Percentiles rank a stretch among this genome's conserved stretches.
These are phyloP conservation scores for Suillus hirtellus DNA, from an alignment of 768 basidiomycete species.

Conservation along the genomic window DNA sequence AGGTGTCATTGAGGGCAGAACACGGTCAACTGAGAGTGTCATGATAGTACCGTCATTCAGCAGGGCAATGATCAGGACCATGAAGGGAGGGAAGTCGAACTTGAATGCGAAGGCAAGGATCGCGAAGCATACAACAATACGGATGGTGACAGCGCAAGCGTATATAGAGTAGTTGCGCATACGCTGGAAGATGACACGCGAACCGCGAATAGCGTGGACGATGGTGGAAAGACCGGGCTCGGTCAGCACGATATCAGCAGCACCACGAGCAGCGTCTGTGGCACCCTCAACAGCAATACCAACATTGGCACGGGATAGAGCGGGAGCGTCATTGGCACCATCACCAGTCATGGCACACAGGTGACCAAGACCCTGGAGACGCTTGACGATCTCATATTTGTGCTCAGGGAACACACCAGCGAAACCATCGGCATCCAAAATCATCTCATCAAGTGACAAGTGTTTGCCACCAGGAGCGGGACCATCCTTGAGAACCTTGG, in stretches of 20 bases:
- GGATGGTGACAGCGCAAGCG: slow-evolving; percentile 94
- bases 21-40: slow-evolving; percentile 95
- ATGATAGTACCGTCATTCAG: slow-evolving; percentile 99
- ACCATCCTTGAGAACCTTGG: slow-evolving; percentile 98
- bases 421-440: slow-evolving; percentile 98
- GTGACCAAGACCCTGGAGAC: slow-evolving; percentile 94
- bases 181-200: slow-evolving; percentile 99
- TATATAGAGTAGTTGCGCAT: slow-evolving; percentile 99
- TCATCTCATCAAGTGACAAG: slow-evolving; percentile 91
- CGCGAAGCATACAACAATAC: slow-evolving; percentile 97
- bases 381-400: slow-evolving; percentile 99
- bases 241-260: slow-evolving; percentile 96
- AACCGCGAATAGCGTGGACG: slow-evolving; percentile 97
- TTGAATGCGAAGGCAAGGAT: slow-evolving; percentile 94
- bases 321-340: slow-evolving; percentile 98
- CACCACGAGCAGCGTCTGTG: slow-evolving; percentile 97
- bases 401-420: slow-evolving; percentile 99
- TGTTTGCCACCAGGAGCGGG: slow-evolving; percentile 86
- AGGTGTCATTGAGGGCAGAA: slow-evolving; percentile 88
- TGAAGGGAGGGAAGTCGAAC: slow-evolving; percentile 99
- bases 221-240: slow-evolving; percentile 99
- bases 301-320: slow-evolving; percentile 96
- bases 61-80: slow-evolving; percentile 97
- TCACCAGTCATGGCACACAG: slow-evolving; percentile 99
- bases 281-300: slow-evolving; percentile 99